phyloP scores from a whole-genome alignment of 768 basidiomycete species.

The Amanita phalloides region DNA sequence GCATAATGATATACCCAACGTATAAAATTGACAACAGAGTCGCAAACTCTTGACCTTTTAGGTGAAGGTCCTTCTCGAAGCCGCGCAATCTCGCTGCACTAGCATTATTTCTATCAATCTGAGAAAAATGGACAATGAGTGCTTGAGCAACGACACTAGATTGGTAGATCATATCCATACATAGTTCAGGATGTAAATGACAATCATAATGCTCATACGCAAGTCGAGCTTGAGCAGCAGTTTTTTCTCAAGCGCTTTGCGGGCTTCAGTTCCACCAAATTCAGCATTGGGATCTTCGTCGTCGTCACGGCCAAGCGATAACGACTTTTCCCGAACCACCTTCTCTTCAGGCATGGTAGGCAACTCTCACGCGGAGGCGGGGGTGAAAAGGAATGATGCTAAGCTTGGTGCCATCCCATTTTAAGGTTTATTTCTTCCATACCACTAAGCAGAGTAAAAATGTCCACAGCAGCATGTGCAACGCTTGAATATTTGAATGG shows the following conservation, averaged over 20 bases:
- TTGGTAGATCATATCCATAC: constrained; percentile 12
- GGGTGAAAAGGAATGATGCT: background rate
- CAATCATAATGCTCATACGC: constrained; percentile 41
- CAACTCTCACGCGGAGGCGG: background rate
- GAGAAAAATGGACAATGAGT: constrained; percentile 1
- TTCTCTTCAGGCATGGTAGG: background rate
- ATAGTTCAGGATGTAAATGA: constrained; percentile 44
- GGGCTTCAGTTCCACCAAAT: constrained; percentile 35
- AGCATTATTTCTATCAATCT: constrained; percentile 74
- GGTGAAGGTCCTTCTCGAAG: constrained; percentile 55
- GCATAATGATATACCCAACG: constrained; percentile 69
- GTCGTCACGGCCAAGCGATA: background rate
- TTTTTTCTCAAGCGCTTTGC: constrained; percentile 37
- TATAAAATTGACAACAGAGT: constrained; percentile 62
- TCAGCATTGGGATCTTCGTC: constrained; percentile 25
- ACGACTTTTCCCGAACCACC: background rate
- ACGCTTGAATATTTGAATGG: too few species aligned
- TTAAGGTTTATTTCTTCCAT: background rate
- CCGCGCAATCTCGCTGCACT: constrained; percentile 68
- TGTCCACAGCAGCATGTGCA: too few species aligned
- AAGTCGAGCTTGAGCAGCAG: constrained; percentile 46
- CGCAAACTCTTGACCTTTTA: constrained; percentile 51
- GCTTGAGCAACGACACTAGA: background rate
- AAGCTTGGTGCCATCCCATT: background rate
- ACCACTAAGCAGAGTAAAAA: too few species aligned